Percentiles rank a stretch among this genome's conserved stretches.
These are phyloP conservation scores for Aspergillus sp. DNA, from an alignment of 2,329 filamentous ascomycete genomes.

Conservation along the genomic window DNA sequence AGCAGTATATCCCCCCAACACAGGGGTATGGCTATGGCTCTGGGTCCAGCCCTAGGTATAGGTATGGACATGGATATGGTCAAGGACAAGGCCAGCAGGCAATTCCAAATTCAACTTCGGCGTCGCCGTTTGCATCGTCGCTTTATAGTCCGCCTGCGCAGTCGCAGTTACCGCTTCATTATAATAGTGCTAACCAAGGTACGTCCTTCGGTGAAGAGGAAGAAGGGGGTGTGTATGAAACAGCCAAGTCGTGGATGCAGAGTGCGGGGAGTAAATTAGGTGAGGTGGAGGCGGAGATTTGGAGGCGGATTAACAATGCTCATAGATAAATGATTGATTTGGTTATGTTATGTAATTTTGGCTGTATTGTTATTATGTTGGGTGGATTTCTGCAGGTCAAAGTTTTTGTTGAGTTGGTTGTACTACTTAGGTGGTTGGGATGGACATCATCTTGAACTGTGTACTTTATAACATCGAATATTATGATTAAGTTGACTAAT, in stretches of 20 bases:
- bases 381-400: neutral
- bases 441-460: neutral
- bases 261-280: conserved; percentile 37
- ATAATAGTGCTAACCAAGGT: too few relatives aligned
- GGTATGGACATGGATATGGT: too few relatives aligned
- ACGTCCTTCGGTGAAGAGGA: too few relatives aligned
- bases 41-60: neutral
- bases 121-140: too few relatives aligned
- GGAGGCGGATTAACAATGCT: conserved; percentile 42
- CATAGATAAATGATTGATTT: conserved; percentile 15
- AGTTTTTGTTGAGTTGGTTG: neutral
- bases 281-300: conserved; percentile 44
- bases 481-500: neutral
- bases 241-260: conserved; percentile 39
- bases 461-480: neutral
- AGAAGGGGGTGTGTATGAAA: conserved; percentile 31
- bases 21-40: neutral
- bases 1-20: conserved; percentile 31
- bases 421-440: neutral
- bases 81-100: neutral
- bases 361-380: neutral
- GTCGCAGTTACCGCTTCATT: too few relatives aligned
- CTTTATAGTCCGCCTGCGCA: too few relatives aligned
- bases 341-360: neutral
- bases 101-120: conserved; percentile 8